phyloP scores from a whole-genome alignment of 192 early-diverging fungal species.

The Coemansia sp. region DNA sequence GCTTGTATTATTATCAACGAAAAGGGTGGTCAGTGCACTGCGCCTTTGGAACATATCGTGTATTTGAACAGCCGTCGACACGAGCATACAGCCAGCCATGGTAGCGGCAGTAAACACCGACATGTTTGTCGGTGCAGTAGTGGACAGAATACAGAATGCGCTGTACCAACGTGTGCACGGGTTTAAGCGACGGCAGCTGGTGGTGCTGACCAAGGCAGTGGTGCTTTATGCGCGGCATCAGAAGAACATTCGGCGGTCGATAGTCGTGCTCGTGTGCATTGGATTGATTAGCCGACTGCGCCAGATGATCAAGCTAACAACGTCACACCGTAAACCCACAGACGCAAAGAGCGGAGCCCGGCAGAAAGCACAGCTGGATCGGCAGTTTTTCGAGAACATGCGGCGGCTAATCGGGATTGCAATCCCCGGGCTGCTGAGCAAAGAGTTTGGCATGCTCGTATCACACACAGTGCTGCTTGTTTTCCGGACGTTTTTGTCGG shows the following conservation, averaged over 20 bases:
- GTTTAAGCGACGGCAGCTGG: constrained; percentile 35
- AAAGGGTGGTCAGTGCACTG: background rate
- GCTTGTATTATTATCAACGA: too few species aligned
- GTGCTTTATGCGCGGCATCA: constrained; percentile 42
- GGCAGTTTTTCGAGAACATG: constrained; percentile 64
- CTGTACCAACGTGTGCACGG: constrained; percentile 31
- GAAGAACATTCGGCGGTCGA: constrained; percentile 30
- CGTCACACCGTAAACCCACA: constrained; percentile 18
- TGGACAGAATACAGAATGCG: constrained; percentile 27
- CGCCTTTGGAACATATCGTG: background rate
- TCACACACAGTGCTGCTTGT: constrained; percentile 85
- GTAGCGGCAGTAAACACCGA: constrained; percentile 35
- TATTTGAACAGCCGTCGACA: too few species aligned
- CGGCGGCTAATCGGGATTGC: constrained; percentile 72
- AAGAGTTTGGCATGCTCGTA: constrained; percentile 83
- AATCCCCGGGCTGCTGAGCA: constrained; percentile 79
- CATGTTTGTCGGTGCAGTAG: constrained; percentile 32
- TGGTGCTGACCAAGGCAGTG: constrained; percentile 22
- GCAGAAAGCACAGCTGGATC: constrained; percentile 40
- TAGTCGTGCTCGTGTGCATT: constrained; percentile 28
- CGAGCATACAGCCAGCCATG: constrained; percentile 8
- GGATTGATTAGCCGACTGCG: constrained; percentile 34
- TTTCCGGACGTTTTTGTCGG: constrained; percentile 83
- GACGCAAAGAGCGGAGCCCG: constrained; percentile 2
- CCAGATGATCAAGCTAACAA: constrained; percentile 30